These are phyloP conservation scores for Penicillium sp. DNA, from an alignment of 2,329 filamentous ascomycete species.

Conservation along the genomic window DNA sequence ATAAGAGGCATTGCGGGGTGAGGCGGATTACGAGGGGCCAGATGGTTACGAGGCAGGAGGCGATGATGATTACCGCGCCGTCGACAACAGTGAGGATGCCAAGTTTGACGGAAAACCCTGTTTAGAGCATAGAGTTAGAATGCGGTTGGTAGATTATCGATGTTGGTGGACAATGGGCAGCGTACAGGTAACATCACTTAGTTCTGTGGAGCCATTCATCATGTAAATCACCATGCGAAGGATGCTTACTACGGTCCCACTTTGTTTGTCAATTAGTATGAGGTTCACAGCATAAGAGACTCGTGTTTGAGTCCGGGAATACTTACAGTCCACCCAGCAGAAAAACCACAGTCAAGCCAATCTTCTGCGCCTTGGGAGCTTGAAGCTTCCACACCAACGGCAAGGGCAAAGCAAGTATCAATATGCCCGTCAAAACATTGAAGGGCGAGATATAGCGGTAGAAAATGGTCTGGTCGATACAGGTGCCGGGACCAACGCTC, in stretches of 20 bases:
- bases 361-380: conserved; percentile 16
- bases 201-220: not conserved
- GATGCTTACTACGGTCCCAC: conserved; percentile 27
- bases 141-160: not conserved
- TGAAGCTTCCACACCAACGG: conserved; percentile 23
- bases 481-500: conserved; percentile 16
- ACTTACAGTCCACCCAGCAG: conserved; percentile 30
- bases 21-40: conserved; percentile 26
- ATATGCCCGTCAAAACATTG: conserved; percentile 19
- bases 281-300: too few relatives aligned
- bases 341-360: conserved; percentile 29
- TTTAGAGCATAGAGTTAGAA: conserved; percentile 5
- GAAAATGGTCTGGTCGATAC: conserved; percentile 26
- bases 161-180: not conserved
- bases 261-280: conserved; percentile 7
- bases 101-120: conserved; percentile 26
- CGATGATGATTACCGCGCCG: conserved; percentile 28
- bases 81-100: conserved; percentile 27
- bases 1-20: conserved; percentile 1
- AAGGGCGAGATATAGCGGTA: conserved; percentile 25
- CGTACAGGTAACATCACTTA: conserved; percentile 25
- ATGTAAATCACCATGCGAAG: conserved; percentile 24
- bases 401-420: conserved; percentile 18
- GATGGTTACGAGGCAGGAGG: conserved; percentile 27
- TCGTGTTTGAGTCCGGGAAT: too few relatives aligned